Evolutionary conservation across 495 filamentous ascomycete species (phyloP).

Genomic region (Aspergillus egyptiacus): DNA sequence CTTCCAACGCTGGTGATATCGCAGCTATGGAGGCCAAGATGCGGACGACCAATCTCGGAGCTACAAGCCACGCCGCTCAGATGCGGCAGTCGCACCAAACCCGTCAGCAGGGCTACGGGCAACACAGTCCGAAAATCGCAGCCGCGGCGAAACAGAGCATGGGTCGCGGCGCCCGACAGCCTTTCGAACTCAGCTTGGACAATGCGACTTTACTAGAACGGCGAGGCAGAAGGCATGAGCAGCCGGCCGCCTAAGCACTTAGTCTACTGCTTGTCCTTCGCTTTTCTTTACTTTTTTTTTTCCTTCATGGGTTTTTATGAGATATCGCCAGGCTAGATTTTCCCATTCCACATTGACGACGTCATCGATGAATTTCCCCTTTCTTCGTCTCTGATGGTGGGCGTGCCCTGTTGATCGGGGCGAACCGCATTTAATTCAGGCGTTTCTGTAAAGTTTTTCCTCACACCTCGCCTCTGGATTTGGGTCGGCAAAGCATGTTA

Average conservation of each 20-base stretch:
- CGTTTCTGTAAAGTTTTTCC: slow-evolving; percentile 8
- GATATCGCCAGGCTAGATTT: background rate
- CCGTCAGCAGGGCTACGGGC: slow-evolving; percentile 63
- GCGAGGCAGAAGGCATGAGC: slow-evolving; percentile 46
- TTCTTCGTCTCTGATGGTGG: background rate
- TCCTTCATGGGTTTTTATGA: slow-evolving; percentile 1
- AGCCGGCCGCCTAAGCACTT: slow-evolving; percentile 24
- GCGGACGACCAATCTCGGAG: slow-evolving; percentile 67
- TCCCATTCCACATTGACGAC: slow-evolving; percentile 1
- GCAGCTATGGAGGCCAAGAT: slow-evolving; percentile 80
- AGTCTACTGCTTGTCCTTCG: background rate
- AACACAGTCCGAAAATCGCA: slow-evolving; percentile 70
- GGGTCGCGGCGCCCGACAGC: slow-evolving; percentile 52
- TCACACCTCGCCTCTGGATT: slow-evolving; percentile 11
- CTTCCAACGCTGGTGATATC: slow-evolving; percentile 54
- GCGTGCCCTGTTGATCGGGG: slow-evolving; percentile 7
- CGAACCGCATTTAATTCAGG: slow-evolving; percentile 8
- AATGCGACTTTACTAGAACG: slow-evolving; percentile 82
- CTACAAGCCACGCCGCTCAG: slow-evolving; percentile 49
- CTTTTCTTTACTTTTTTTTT: too few species aligned
- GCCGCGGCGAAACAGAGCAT: slow-evolving; percentile 76
- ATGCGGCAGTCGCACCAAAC: slow-evolving; percentile 51
- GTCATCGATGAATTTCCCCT: background rate
- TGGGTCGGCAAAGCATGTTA: slow-evolving; percentile 17
- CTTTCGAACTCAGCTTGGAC: slow-evolving; percentile 87